phyloP scores from a whole-genome alignment of 306 rosid genomes.

The Potentilla sterilis region DNA sequence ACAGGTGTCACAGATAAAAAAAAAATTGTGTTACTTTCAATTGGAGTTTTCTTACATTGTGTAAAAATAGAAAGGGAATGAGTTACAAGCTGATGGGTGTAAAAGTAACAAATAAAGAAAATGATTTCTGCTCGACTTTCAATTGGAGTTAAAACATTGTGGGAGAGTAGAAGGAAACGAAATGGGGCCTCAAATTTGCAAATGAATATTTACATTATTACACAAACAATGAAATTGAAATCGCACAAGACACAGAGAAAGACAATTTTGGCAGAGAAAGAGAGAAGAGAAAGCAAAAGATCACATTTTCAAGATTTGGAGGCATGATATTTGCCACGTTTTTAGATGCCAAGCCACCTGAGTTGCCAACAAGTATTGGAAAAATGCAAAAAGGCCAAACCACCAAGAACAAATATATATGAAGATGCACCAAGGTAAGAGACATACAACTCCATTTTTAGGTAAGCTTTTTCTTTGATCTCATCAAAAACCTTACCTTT shows the following conservation, averaged over 20 bases:
- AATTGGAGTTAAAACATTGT: not conserved
- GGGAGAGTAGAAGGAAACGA: not conserved
- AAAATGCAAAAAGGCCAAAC: not conserved
- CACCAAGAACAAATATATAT: not conserved
- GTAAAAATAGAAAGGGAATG: not conserved
- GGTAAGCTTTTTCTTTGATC: not conserved
- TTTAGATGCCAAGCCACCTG: not conserved
- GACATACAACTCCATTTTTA: not conserved
- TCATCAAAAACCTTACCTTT: conserved; percentile 44
- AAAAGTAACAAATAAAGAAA: too few relatives aligned
- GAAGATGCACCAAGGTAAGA: not conserved
- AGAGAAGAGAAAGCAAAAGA: not conserved
- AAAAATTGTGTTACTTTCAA: not conserved
- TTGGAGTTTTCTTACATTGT: not conserved
- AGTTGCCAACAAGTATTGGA: not conserved
- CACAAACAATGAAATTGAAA: not conserved
- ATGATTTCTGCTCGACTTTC: too few relatives aligned
- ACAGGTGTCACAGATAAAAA: not conserved
- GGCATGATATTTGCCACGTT: not conserved
- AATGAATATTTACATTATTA: not conserved
- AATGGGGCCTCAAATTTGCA: not conserved
- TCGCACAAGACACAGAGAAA: not conserved
- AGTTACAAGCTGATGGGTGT: not conserved
- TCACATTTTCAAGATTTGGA: not conserved
- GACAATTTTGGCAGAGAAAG: not conserved